Base-by-base conservation (phyloP, 306 rosid species). In the Vigna mungo region DNA sequence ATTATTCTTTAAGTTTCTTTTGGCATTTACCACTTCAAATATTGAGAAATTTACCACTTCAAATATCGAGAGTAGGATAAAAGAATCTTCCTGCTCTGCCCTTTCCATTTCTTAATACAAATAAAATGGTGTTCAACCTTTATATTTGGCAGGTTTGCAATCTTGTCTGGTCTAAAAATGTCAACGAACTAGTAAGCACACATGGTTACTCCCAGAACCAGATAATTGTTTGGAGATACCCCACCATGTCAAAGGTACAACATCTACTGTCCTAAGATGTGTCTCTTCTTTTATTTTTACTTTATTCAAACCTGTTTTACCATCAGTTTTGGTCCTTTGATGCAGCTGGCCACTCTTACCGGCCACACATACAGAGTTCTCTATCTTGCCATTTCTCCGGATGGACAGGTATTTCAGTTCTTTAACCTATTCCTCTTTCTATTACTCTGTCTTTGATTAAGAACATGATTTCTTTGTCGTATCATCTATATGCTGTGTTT, bases 181-280 rank as follows among this genome's bases (percentile, higher is more conserved):
- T 96, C 75, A 96, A 92, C 68, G 99, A 96, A 82, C 89, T 92
- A 18, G 99, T 96, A 30, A 96, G 99, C 91, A 96, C 99, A 9
- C 99, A 96, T 68, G 98, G 98, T 30, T 96, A 91, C 86, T 96
- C 99, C 67, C 99, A 96, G 85, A 96, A 96, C 84, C 99, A 96
- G 71, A 96, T 96, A 72, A 91, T 96, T 70, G 98, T 96, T 75
- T 92, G 99, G 99, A 91, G 98, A 88, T 96, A 96, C 80, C 98
- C 98, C 37, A 83, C 94, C 56, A 92, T 96, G 99, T 96, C 98
- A 56, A 96, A 96, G 98, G 99, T 96, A 82, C 11, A 68, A 7
- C 53, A 37, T 76, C 59, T 65, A 20, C n/a, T 52, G 64, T 75
- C 65, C 23, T 47, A 6, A 80, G 49, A 18, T 13, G 34, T 7